Percentiles rank a stretch among this genome's conserved stretches.
phyloP scores from a whole-genome alignment of 805 yeast species.

The Cyberlindnera mississippiensis region DNA sequence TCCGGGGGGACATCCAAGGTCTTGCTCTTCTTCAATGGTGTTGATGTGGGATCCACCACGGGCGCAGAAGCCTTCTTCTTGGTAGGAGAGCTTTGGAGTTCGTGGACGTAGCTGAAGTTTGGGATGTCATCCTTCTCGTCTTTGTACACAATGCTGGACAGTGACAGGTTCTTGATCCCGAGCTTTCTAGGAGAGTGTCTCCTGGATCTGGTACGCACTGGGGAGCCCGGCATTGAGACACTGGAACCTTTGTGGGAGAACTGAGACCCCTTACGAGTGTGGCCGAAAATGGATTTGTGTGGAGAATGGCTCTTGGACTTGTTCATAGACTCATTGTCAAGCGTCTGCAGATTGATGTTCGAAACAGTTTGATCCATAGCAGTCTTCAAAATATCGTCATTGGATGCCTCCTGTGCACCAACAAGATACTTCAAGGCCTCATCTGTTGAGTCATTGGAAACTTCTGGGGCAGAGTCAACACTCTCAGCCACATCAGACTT shows the following conservation, averaged over 20 bases:
- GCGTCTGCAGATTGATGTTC: constrained; percentile 16
- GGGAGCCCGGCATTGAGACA: constrained; percentile 22
- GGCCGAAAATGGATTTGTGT: constrained; percentile 24
- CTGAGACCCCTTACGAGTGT: constrained; percentile 19
- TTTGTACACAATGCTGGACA: constrained; percentile 25
- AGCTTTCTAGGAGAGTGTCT: constrained; percentile 13
- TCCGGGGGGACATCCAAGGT: constrained; percentile 25
- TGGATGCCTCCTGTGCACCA: constrained; percentile 11
- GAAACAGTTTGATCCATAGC: constrained; percentile 22
- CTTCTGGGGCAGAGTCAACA: constrained; percentile 1
- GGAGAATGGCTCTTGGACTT: constrained; percentile 22
- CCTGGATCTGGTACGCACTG: constrained; percentile 14
- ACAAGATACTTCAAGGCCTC: constrained; percentile 23
- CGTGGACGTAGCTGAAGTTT: constrained; percentile 25
- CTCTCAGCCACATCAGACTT: background rate
- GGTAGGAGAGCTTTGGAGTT: constrained; percentile 23
- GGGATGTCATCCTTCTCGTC: constrained; percentile 17
- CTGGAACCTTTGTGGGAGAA: constrained; percentile 14
- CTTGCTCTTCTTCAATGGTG: constrained; percentile 12
- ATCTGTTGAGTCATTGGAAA: constrained; percentile 20
- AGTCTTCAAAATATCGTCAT: constrained; percentile 11
- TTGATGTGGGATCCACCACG: constrained; percentile 2
- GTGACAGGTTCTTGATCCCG: constrained; percentile 24
- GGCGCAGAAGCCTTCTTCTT: constrained; percentile 8
- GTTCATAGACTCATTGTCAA: constrained; percentile 6